Conservation (phyloP, 805 yeast genomes). For the Wickerhamomyces bisporus region DNA sequence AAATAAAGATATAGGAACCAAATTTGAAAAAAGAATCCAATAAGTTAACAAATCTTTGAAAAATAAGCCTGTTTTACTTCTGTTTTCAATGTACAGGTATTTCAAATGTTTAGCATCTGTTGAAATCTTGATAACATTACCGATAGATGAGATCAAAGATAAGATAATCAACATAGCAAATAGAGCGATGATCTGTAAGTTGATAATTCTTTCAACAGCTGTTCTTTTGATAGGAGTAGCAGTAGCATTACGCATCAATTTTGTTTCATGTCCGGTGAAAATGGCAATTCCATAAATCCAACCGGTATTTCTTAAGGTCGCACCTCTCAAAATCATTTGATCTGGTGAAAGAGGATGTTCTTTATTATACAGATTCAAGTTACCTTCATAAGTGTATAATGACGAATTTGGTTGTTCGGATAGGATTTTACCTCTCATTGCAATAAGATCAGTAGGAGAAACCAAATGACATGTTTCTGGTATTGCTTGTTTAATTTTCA, state of each 20-base stretch:
- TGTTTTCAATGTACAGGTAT: slow-evolving; percentile 65
- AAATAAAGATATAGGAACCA: slow-evolving; percentile 95
- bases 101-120: slow-evolving; percentile 47
- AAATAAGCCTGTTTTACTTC: slow-evolving; percentile 63
- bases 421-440: slow-evolving; percentile 52
- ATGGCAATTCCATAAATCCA: slow-evolving; percentile 94
- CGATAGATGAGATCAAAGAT: slow-evolving; percentile 77
- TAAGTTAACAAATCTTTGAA: slow-evolving; percentile 86
- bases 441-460: slow-evolving; percentile 53
- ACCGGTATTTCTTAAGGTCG: slow-evolving; percentile 87
- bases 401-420: slow-evolving; percentile 95
- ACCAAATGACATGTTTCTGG: slow-evolving; percentile 71
- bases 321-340: slow-evolving; percentile 90
- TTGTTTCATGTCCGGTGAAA: slow-evolving; percentile 98
- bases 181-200: slow-evolving; percentile 83
- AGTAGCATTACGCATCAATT: slow-evolving; percentile 96
- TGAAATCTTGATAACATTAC: slow-evolving; percentile 72
- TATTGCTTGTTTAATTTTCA: slow-evolving; percentile 87
- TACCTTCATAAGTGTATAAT: slow-evolving; percentile 92
- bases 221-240: slow-evolving; percentile 98
- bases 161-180: slow-evolving; percentile 74
- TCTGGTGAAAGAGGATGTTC: slow-evolving; percentile 80
- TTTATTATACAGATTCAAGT: slow-evolving; percentile 48
- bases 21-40: slow-evolving; percentile 93
- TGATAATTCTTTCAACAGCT: slow-evolving; percentile 93